phyloP scores from a whole-genome alignment of 805 yeast species.

The Torulaspora delbrueckii region DNA sequence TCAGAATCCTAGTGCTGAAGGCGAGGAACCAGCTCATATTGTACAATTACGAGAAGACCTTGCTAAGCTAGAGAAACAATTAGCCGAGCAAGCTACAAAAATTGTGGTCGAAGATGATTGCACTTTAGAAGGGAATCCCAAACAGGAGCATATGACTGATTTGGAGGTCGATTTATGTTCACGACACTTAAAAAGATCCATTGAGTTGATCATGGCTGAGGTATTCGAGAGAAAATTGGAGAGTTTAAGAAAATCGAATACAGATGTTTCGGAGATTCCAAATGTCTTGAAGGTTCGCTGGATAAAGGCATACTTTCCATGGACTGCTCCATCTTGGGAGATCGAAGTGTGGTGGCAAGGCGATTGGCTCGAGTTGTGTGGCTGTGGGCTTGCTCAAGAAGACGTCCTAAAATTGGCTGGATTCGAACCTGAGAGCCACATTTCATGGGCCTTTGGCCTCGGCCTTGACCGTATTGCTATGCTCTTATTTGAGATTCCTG shows the following conservation, averaged over 20 bases:
- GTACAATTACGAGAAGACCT: slow-evolving; percentile 54
- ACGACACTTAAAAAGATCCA: slow-evolving; percentile 75
- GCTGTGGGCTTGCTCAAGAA: slow-evolving; percentile 86
- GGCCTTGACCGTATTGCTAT: slow-evolving; percentile 95
- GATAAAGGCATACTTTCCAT: slow-evolving; percentile 94
- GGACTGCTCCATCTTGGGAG: slow-evolving; percentile 99
- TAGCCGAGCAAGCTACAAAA: slow-evolving; percentile 36
- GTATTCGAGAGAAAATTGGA: slow-evolving; percentile 53
- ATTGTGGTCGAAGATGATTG: slow-evolving; percentile 74
- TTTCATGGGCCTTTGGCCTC: slow-evolving; percentile 98
- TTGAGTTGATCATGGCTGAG: slow-evolving; percentile 76
- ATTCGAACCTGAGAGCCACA: slow-evolving; percentile 45
- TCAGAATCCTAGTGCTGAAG: slow-evolving; percentile 33
- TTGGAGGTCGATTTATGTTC: slow-evolving; percentile 65
- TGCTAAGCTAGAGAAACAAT: slow-evolving; percentile 51
- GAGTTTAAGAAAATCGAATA: slow-evolving; percentile 41
- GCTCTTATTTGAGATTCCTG: slow-evolving; percentile 93
- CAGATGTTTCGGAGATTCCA: slow-evolving; percentile 50
- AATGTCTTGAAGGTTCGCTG: slow-evolving; percentile 78
- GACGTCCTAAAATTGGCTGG: slow-evolving; percentile 73
- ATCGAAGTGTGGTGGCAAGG: slow-evolving; percentile 99
- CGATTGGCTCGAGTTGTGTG: slow-evolving; percentile 96
- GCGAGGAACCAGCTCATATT: slow-evolving; percentile 31
- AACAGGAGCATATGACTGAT: slow-evolving; percentile 70
- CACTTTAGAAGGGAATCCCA: slow-evolving; percentile 62